A percentile compares a stretch with the other conserved stretches of the same genome.
Conservation (phyloP, 176 grass and related monocot species). For the Oryza glaberrima region DNA sequence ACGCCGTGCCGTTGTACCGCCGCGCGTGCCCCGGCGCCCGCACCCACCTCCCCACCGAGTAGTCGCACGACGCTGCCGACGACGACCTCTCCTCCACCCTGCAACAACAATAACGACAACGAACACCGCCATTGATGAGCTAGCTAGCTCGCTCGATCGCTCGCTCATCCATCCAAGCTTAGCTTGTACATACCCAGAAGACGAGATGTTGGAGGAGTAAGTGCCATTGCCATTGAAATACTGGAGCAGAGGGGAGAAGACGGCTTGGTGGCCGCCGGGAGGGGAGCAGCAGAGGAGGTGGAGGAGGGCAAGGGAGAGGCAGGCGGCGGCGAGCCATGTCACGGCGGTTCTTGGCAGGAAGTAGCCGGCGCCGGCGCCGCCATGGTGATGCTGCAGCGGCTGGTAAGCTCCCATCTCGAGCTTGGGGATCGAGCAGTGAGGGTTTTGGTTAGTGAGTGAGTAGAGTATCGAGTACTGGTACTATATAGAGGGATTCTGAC, state of each 20-base stretch:
- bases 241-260: not conserved
- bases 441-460: not conserved
- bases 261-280: no score
- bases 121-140: no score
- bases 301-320: conserved; percentile 26
- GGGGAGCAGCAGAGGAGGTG: conserved; percentile 30
- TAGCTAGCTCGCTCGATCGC: no score
- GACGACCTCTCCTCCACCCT: no score
- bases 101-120: no score
- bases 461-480: not conserved
- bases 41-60: conserved; percentile 57
- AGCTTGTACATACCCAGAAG: not conserved
- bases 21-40: conserved; percentile 30
- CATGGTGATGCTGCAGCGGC: not conserved
- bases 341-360: not conserved
- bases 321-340: not conserved
- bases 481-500: not conserved
- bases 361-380: not conserved
- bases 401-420: conserved; percentile 7
- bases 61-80: conserved; percentile 10
- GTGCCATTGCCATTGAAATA: not conserved
- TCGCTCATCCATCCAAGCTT: no score
- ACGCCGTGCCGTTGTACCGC: conserved; percentile 50
- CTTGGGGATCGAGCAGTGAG: not conserved
- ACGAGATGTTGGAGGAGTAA: not conserved